These are phyloP conservation scores for Leonotis leonurus DNA, from an alignment of 257 asterid genomes.

Conservation along the genomic window DNA sequence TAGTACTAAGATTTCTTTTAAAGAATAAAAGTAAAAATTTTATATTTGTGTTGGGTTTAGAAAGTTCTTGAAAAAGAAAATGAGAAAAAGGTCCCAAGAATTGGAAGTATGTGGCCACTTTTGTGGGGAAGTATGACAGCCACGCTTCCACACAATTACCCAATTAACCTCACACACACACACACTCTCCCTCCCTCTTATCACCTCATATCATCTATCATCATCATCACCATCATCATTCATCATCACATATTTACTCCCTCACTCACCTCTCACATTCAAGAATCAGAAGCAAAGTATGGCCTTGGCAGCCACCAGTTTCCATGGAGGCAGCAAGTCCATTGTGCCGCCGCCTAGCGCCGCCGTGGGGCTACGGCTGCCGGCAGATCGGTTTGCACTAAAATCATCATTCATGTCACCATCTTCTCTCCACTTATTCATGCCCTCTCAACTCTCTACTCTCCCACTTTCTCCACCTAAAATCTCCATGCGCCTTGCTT, in stretches of 20 bases:
- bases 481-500: conserved; percentile 68
- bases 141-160: conserved; percentile 41
- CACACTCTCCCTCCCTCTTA: too few species aligned
- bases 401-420: conserved; percentile 64
- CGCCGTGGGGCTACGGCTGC: conserved; percentile 42
- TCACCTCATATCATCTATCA: conserved; percentile 18
- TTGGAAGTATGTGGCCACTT: conserved; percentile 10
- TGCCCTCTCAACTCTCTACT: conserved; percentile 28
- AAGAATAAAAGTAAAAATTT: neutral
- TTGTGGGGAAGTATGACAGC: conserved; percentile 56
- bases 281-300: conserved; percentile 12
- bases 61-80: conserved; percentile 21
- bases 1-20: too few species aligned
- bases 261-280: neutral
- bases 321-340: conserved; percentile 35
- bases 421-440: conserved; percentile 47
- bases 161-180: conserved; percentile 21
- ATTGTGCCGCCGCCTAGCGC: conserved; percentile 14
- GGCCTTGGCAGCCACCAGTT: conserved; percentile 54
- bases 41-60: neutral
- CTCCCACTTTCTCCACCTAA: conserved; percentile 51
- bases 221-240: neutral
- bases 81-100: conserved; percentile 20
- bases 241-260: neutral
- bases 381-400: conserved; percentile 38